These are phyloP conservation scores for Aurantiochytrium sp. DNA, from an alignment of 108 stramenopile genomes.

Conservation along the genomic window DNA sequence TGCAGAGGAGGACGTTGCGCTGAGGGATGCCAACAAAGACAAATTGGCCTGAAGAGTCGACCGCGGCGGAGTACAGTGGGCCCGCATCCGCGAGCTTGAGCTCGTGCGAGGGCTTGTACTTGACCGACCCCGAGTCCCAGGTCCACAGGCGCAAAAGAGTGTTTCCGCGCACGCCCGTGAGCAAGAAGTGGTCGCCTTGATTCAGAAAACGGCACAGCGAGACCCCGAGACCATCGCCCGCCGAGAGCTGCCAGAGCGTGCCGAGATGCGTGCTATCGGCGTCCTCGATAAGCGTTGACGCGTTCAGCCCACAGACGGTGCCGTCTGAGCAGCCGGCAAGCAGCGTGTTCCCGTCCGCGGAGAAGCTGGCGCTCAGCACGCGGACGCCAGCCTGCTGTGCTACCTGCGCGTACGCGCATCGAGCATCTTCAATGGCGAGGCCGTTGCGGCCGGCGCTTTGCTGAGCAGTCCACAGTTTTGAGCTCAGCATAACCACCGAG, in stretches of 20 bases:
- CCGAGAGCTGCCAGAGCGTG: not conserved
- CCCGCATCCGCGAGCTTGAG: not conserved
- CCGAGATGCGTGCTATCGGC: not conserved
- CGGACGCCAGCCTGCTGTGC: not conserved
- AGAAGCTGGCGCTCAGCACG: not conserved
- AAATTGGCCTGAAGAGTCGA: not conserved
- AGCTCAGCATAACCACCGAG: not conserved
- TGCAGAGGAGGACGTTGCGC: not conserved
- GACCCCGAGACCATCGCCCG: not conserved
- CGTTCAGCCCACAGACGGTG: not conserved
- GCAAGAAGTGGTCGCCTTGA: not conserved
- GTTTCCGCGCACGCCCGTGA: not conserved
- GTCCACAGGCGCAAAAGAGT: not conserved
- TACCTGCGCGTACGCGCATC: not conserved
- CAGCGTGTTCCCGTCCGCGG: not conserved
- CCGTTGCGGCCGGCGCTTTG: not conserved
- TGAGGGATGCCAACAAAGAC: not conserved
- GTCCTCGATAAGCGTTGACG: not conserved
- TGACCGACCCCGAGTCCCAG: not conserved
- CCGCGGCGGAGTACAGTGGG: not conserved
- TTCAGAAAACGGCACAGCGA: not conserved
- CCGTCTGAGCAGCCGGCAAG: not conserved
- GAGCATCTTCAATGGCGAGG: not conserved
- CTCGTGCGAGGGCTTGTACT: not conserved
- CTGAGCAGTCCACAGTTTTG: not conserved